phyloP scores from a whole-genome alignment of 345 rosid genomes.

The Ceriops tagal region DNA sequence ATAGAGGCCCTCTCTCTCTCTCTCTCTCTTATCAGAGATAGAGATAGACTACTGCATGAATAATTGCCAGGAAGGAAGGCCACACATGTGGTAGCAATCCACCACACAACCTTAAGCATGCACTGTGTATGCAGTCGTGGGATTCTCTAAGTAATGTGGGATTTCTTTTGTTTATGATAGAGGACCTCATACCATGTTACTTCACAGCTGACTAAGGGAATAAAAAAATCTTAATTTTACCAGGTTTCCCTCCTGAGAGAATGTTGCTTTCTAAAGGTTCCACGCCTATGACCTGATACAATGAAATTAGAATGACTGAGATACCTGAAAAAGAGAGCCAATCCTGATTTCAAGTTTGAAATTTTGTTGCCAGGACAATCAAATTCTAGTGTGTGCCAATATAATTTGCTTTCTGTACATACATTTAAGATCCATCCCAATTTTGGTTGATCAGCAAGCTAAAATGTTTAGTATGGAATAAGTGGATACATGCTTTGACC shows the following conservation, averaged over 20 bases:
- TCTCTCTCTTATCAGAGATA: too few relatives aligned
- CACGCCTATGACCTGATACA: slow-evolving; percentile 30
- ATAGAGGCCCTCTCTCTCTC: not conserved
- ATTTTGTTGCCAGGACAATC: not conserved
- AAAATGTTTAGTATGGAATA: not conserved
- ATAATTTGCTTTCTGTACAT: too few relatives aligned
- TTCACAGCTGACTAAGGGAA: not conserved
- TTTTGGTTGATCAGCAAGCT: slow-evolving; percentile 4
- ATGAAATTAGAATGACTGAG: not conserved
- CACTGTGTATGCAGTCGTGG: too few relatives aligned
- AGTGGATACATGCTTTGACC: not conserved
- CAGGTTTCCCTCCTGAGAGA: slow-evolving; percentile 33
- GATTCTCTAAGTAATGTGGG: too few relatives aligned
- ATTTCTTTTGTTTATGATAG: not conserved
- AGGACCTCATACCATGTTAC: not conserved
- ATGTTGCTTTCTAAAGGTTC: slow-evolving; percentile 35
- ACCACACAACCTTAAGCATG: too few relatives aligned
- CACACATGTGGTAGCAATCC: too few relatives aligned
- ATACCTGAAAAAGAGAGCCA: not conserved
- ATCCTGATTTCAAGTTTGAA: slow-evolving; percentile 4
- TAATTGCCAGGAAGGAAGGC: too few relatives aligned
- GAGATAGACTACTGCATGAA: too few relatives aligned
- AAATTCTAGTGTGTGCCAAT: not conserved
- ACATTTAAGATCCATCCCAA: not conserved
- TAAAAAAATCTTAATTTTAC: slow-evolving; percentile 12